A percentile compares a stretch with the other conserved stretches of the same genome.
phyloP scores from a whole-genome alignment of 2,329 filamentous ascomycete species.

The Stagonosporopsis vannaccii region DNA sequence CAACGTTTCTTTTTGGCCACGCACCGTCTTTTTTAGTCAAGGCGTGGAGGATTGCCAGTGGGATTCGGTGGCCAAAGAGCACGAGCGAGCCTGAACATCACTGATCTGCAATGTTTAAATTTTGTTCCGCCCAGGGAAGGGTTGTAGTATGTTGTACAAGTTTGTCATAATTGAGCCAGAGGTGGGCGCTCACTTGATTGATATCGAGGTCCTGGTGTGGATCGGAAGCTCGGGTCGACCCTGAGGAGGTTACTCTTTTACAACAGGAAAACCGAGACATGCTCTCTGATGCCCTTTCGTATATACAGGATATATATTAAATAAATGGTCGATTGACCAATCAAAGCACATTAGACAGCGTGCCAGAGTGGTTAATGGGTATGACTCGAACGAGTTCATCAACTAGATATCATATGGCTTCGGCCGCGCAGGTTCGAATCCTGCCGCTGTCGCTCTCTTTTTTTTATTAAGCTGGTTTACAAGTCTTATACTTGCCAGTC shows the following conservation, averaged over 20 bases:
- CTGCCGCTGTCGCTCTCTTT: slow-evolving; percentile 21
- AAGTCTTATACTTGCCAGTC: background rate
- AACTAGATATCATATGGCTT: slow-evolving; percentile 38
- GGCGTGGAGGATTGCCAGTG: background rate
- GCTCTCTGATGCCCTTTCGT: too few relatives aligned
- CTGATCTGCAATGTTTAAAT: too few relatives aligned
- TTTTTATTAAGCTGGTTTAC: too few relatives aligned
- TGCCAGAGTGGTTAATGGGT: slow-evolving; percentile 32
- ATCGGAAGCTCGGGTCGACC: too few relatives aligned
- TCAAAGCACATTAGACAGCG: slow-evolving; percentile 11
- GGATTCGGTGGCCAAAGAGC: background rate
- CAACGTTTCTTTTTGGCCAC: slow-evolving; percentile 5
- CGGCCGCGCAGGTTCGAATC: slow-evolving; percentile 36
- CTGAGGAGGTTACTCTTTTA: too few relatives aligned
- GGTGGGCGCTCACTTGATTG: too few relatives aligned
- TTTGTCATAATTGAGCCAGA: too few relatives aligned
- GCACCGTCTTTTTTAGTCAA: background rate
- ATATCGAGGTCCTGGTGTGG: too few relatives aligned
- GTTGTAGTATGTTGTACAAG: too few relatives aligned
- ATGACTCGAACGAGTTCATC: slow-evolving; percentile 34
- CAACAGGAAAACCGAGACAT: too few relatives aligned
- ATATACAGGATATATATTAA: background rate
- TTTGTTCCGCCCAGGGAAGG: too few relatives aligned
- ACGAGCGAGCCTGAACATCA: background rate
- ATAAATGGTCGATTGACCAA: too few relatives aligned